Percentiles rank a stretch among this genome's conserved stretches.
phyloP scores from a whole-genome alignment of 2,329 filamentous ascomycete species.

The Xylaria sp. region DNA sequence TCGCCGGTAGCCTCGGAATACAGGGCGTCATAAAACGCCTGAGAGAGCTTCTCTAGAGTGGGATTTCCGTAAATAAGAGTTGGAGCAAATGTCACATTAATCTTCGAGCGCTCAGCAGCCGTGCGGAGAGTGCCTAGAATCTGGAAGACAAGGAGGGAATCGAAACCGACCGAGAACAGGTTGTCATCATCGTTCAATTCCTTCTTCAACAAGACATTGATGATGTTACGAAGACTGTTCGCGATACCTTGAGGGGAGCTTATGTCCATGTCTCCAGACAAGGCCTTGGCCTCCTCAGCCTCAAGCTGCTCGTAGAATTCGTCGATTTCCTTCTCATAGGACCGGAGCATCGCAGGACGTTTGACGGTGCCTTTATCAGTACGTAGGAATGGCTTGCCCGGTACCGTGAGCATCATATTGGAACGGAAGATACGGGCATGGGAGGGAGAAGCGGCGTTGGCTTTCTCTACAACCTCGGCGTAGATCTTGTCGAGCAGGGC shows the following conservation, averaged over 20 bases:
- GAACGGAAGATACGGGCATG: constrained; percentile 43
- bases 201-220: constrained; percentile 38
- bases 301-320: constrained; percentile 43
- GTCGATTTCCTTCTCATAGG: constrained; percentile 45
- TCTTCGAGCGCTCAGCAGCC: constrained; percentile 47
- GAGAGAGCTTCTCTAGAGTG: constrained; percentile 49
- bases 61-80: constrained; percentile 54
- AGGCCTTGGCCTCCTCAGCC: constrained; percentile 40
- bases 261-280: constrained; percentile 40
- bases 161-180: constrained; percentile 49
- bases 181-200: constrained; percentile 42
- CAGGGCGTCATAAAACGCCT: constrained; percentile 47
- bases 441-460: constrained; percentile 38
- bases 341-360: constrained; percentile 40
- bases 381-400: constrained; percentile 45
- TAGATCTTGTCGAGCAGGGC: constrained; percentile 40
- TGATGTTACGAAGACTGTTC: constrained; percentile 36
- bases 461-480: constrained; percentile 42
- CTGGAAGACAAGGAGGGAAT: constrained; percentile 52
- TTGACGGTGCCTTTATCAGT: constrained; percentile 48
- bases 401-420: constrained; percentile 42
- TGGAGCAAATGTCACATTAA: constrained; percentile 49
- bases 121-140: constrained; percentile 52
- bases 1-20: constrained; percentile 37
- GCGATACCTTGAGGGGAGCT: constrained; percentile 37